phyloP scores from a whole-genome alignment of 345 rosid genomes.

The Camelina neglecta region DNA sequence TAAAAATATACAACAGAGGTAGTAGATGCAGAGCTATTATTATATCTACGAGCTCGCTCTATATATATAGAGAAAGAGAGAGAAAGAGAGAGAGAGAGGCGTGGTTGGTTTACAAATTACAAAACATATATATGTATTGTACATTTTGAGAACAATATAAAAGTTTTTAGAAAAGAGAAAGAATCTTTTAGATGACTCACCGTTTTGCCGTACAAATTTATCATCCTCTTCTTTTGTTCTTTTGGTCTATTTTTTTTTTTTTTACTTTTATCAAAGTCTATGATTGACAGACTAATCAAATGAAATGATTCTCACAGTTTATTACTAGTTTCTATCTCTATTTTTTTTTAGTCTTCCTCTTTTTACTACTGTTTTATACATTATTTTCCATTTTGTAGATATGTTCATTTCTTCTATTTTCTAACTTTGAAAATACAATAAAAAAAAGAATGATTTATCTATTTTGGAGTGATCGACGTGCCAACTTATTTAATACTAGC shows the following conservation, averaged over 20 bases:
- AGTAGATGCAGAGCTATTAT: slow-evolving; percentile 18
- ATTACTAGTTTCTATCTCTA: neutral
- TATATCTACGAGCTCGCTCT: slow-evolving; percentile 1
- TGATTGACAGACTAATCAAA: neutral
- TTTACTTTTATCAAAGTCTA: neutral
- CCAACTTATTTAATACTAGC: no score
- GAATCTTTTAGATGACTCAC: slow-evolving; percentile 38
- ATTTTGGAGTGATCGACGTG: no score
- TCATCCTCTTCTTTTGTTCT: slow-evolving; percentile 35
- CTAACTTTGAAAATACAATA: neutral
- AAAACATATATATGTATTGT: neutral
- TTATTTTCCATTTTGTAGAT: neutral
- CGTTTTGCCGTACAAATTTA: slow-evolving; percentile 42
- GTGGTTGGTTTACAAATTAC: neutral
- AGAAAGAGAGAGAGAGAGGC: slow-evolving; percentile 1
- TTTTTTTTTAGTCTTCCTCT: neutral
- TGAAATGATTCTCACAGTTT: neutral
- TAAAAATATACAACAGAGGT: neutral
- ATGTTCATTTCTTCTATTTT: neutral
- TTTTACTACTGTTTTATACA: neutral
- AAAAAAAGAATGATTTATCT: no score
- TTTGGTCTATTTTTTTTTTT: neutral
- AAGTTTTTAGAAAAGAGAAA: slow-evolving; percentile 29
- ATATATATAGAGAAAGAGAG: neutral
- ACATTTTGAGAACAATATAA: neutral